Base-by-base conservation (phyloP, 805 yeast species). In the Yarrowia bubula region DNA sequence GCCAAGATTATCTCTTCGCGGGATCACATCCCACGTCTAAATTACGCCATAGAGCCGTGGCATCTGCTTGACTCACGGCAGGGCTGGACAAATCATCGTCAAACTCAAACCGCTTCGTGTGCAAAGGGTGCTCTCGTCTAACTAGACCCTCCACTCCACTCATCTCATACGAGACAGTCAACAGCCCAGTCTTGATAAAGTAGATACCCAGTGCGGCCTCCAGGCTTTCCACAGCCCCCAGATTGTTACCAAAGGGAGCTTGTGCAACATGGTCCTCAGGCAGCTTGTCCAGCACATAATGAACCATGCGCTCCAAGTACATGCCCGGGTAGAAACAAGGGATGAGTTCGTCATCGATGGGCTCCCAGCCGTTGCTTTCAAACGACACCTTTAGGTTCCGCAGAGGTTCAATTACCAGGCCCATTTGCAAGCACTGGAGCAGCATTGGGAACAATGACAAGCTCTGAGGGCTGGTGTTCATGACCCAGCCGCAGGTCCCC, bases 281-380 rank as follows among this genome's bases (percentile, higher is more conserved):
- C 9, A 39, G 61, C 47, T 13, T 55, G 31, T 31, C 47, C 37
- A 55, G 3, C 35, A 17, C 38, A 11, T 41, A 55, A 14, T 41
- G 38, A 2, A 55, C 61, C 37, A n/a, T n/a, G 28, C 61, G 61
- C 14, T 55, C 61, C 28, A 55, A 9, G n/a, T 55, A 55, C 61
- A 55, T 55, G 38, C 61, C 61, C 9, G 61, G 61, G 15, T 55
- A 55, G 31, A 55, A 55, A 28, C 47, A 55, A 10, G 46, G 41
- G 11, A 55, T 55, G 3, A 39, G 61, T 47, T 55, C 61, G 13
- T 55, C 61, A 4, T 55, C 61, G 2, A 55, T 39, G 10, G 61
- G 47, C 17, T 39, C 47, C 61, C 61, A 55, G 4, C 61, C 61
- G 22, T 55, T 55, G 46, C 61, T 55, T 13, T 55, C 47, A 17